A percentile compares a stretch with the other conserved stretches of the same genome.
phyloP scores from a whole-genome alignment of 257 asterid species.

The Plantago major region DNA sequence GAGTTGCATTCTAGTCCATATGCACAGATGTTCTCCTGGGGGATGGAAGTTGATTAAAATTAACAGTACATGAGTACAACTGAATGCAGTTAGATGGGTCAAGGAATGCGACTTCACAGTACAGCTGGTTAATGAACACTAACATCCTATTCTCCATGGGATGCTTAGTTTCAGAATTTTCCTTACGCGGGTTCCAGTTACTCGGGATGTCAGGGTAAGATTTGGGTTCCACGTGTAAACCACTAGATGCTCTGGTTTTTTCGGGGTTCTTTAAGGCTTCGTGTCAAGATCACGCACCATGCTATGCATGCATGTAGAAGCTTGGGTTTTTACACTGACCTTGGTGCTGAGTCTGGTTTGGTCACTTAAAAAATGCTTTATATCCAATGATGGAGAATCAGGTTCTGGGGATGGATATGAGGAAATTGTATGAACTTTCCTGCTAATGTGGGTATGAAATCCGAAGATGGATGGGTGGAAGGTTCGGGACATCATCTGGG shows the following conservation, averaged over 20 bases:
- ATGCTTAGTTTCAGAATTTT: neutral
- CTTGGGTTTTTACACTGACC: constrained; percentile 8
- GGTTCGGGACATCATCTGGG: constrained; percentile 14
- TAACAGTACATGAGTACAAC: constrained; percentile 17
- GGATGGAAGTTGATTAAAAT: constrained; percentile 17
- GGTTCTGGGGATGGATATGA: constrained; percentile 18
- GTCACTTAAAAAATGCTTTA: constrained; percentile 5
- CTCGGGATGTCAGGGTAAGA: neutral
- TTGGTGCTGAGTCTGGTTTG: constrained; percentile 17
- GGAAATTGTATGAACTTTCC: constrained; percentile 15
- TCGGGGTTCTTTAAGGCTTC: constrained; percentile 12
- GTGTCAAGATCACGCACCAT: constrained; percentile 2
- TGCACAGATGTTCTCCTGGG: constrained; percentile 22
- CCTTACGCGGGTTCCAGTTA: neutral
- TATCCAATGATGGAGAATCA: constrained; percentile 3
- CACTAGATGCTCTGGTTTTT: constrained; percentile 14
- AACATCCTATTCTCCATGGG: constrained; percentile 2
- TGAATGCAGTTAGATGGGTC: constrained; percentile 19
- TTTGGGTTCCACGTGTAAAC: constrained; percentile 7
- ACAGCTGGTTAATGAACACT: constrained; percentile 16
- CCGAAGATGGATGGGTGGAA: constrained; percentile 12
- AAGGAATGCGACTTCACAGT: constrained; percentile 23
- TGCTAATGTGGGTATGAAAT: constrained; percentile 8
- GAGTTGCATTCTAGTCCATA: constrained; percentile 15
- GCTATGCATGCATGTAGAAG: constrained; percentile 15